These are phyloP conservation scores for Sambucus nigra DNA, from an alignment of 129 eudicot genomes.

Conservation along the genomic window DNA sequence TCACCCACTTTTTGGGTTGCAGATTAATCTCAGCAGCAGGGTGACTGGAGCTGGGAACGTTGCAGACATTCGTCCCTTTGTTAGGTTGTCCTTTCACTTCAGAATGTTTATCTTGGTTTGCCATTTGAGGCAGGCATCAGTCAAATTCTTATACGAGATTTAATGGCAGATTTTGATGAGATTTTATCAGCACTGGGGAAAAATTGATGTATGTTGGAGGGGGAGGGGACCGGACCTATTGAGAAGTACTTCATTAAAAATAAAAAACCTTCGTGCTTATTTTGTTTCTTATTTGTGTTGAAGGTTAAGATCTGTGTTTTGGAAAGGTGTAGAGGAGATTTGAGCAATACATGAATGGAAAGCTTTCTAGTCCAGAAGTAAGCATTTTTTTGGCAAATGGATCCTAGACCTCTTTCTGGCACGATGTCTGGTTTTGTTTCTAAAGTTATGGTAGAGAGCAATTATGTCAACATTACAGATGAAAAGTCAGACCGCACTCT, in stretches of 20 bases:
- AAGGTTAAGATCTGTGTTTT: slow-evolving; percentile 8
- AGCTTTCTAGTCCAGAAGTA: slow-evolving; percentile 12
- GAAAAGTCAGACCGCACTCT: slow-evolving; percentile 10
- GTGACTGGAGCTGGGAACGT: slow-evolving; percentile 39
- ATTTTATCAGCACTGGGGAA: neutral
- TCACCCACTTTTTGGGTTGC: slow-evolving; percentile 45
- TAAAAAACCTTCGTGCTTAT: slow-evolving; percentile 5
- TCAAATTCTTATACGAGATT: slow-evolving; percentile 11
- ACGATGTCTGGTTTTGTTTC: slow-evolving; percentile 10
- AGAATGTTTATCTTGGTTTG: slow-evolving; percentile 18
- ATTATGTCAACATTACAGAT: slow-evolving; percentile 5
- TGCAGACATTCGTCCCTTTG: slow-evolving; percentile 20
- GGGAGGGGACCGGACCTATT: slow-evolving; percentile 11
- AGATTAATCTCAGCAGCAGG: slow-evolving; percentile 43
- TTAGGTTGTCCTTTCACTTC: slow-evolving; percentile 20
- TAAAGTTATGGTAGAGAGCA: slow-evolving; percentile 15
- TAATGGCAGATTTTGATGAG: slow-evolving; percentile 12
- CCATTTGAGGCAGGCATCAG: slow-evolving; percentile 19
- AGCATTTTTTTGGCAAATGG: slow-evolving; percentile 7
- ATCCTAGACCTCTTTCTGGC: slow-evolving; percentile 2
- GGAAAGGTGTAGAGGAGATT: slow-evolving; percentile 11
- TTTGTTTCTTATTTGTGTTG: neutral
- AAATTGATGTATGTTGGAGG: slow-evolving; percentile 10
- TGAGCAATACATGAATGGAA: slow-evolving; percentile 3
- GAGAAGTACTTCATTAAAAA: slow-evolving; percentile 13